Base-by-base conservation (phyloP, 1,284 basidiomycete genomes). In the Cutaneotrichosporon cutaneum region DNA sequence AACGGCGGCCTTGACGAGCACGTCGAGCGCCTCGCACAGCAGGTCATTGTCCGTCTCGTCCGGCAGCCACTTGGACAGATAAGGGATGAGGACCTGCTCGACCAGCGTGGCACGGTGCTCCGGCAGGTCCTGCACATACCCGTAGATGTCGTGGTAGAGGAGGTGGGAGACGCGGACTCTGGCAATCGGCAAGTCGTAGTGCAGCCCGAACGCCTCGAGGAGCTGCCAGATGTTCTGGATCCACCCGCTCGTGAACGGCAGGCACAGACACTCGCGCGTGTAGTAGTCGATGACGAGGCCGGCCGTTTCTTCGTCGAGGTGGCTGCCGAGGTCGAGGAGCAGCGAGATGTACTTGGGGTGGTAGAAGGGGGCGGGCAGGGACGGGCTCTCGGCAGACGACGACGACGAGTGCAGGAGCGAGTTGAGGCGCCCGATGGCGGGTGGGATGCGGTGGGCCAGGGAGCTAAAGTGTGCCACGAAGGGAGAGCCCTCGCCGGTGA, bases 201-300 rank as follows among this genome's bases (percentile, higher is more conserved):
- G 58, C 33, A 67, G 32, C 60, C 76, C 81, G 67, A 82, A 82
- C 0, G 77, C 73, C 32, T 77, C 66, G 58, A 82, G 69, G 30
- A 83, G 66, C 21, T 77, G 76, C 70, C 77, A 75, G 33, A 81
- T 77, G 42, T 82, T 81, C 11, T 73, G 71, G 57, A 82, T 76
- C 83, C 83, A 84, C 36, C 78, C 77, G 0, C 75, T 68, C 11
- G 79, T 78, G 35, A 80, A 77, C 0, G 83, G 83, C 7, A 81
- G 68, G 64, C 82, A 82, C 2, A 82, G 72, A 9, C 77, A 77
- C 59, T 81, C 79, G 13, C 70, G 67, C 42, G 81, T 71, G 65
- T 80, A 82, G 65, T 80, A 81, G 55, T 82, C 80, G 63, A 84
- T 75, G 9, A 83, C 75, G 10, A 74, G 61, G 3, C 70, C 64